Percentiles rank a stretch among this genome's conserved stretches.
These are phyloP conservation scores for Claviceps maximensis DNA, from an alignment of 2,329 filamentous ascomycete species.

Conservation along the genomic window DNA sequence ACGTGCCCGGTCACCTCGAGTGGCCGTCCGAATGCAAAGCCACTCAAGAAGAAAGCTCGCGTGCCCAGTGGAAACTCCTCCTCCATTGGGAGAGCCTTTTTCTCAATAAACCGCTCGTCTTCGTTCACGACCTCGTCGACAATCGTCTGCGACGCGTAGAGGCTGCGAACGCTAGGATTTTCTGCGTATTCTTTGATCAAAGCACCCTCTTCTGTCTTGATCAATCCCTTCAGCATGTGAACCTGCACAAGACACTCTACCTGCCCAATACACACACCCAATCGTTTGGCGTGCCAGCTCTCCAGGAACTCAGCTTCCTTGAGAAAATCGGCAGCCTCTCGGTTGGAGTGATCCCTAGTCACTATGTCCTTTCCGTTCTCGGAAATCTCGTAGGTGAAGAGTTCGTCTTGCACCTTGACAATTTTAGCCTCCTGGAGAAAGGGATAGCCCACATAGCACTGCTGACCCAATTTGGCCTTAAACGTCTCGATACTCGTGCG, in stretches of 20 bases:
- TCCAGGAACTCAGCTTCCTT: slow-evolving; percentile 78
- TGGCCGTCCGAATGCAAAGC: slow-evolving; percentile 83
- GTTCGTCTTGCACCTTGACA: slow-evolving; percentile 75
- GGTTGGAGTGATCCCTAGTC: slow-evolving; percentile 56
- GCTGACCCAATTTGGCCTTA: slow-evolving; percentile 67
- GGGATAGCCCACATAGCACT: slow-evolving; percentile 84
- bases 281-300: slow-evolving; percentile 74
- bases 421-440: slow-evolving; percentile 93
- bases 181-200: slow-evolving; percentile 85
- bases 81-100: slow-evolving; percentile 71
- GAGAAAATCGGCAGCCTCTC: slow-evolving; percentile 70
- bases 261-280: slow-evolving; percentile 74
- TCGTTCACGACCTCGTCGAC: slow-evolving; percentile 84
- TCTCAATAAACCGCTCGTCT: slow-evolving; percentile 87
- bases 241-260: slow-evolving; percentile 87
- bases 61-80: slow-evolving; percentile 81
- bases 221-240: slow-evolving; percentile 82
- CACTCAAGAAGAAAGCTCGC: slow-evolving; percentile 83
- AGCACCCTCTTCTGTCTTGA: slow-evolving; percentile 81
- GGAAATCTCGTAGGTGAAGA: slow-evolving; percentile 74
- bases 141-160: slow-evolving; percentile 82
- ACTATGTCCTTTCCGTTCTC: slow-evolving; percentile 51
- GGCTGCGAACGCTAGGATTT: slow-evolving; percentile 72
- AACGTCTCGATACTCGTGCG: slow-evolving; percentile 60
- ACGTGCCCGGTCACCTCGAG: slow-evolving; percentile 68